Base-by-base conservation (phyloP, 768 basidiomycete genomes). In the Leccinum uliginosum region DNA sequence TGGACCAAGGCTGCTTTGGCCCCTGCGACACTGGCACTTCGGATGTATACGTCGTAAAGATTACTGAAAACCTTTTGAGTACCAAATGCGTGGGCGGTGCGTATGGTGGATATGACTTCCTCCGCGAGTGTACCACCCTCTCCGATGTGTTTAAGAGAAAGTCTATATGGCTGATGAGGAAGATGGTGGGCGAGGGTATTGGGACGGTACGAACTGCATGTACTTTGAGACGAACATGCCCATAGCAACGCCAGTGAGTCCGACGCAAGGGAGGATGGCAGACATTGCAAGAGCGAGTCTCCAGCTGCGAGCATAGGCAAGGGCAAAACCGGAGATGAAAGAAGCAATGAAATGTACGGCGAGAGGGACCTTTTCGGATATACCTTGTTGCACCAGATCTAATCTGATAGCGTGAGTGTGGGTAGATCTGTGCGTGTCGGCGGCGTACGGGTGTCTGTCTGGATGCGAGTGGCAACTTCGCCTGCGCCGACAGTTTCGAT, bases 1-100 rank as follows among this genome's bases (percentile, higher is more conserved):
- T 84, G 76, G 71, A 77, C 79, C 15, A 82, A 57, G 1, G 89
- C 81, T 43, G 83, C 76, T 67, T 83, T 87, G 51, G 79, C 65
- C 59, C 89, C 83, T 6, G 82, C 75, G 2, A 56, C 58, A 35
- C 77, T 76, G 6, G 89, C 82, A 56, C 75, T 63, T 23, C 76
- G 71, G 60, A 93, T 80, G 57, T 82, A 80, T 2, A 47, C 60
- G 65, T 92, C 81, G 69, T 96, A 98, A 21, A 91, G 72, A 6
- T 62, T 60, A 3, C 83, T 64, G 43, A 98, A 76, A 29, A 78
- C 78, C 6, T 67, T 73, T 71, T 93, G 90, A 0, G 85, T 88
- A 38, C 92, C 92, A 62, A 98, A 98, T 0, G 95, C 94, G 58
- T 96, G 91, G 5, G 91, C 85, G 1, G 92, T 95, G n/a, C 94